These are phyloP conservation scores for Aspergillus sp. DNA, from an alignment of 2,329 filamentous ascomycete genomes.

Conservation along the genomic window DNA sequence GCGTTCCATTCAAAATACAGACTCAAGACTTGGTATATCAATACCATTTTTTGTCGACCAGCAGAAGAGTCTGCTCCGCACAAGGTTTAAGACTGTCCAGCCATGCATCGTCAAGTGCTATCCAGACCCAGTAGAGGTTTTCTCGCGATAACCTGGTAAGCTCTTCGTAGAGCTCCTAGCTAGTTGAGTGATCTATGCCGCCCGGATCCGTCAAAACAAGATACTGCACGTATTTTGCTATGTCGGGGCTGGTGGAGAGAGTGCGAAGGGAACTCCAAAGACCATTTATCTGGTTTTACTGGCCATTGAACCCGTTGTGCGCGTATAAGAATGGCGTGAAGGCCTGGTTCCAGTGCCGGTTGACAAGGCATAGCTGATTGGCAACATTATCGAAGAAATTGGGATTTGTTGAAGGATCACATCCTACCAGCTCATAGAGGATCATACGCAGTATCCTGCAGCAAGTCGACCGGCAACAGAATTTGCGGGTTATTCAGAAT, in stretches of 20 bases:
- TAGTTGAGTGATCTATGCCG: no score
- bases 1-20: no score
- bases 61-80: no score
- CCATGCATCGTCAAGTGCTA: no score
- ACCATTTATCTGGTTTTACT: accelerated
- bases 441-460: background rate
- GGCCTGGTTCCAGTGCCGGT: background rate
- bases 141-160: no score
- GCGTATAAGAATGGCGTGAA: background rate
- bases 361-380: background rate
- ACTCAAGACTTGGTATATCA: no score
- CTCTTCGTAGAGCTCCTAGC: no score
- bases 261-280: background rate
- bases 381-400: background rate
- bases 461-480: background rate
- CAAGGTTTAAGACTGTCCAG: no score
- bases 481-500: no score
- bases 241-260: background rate
- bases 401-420: background rate
- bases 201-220: background rate
- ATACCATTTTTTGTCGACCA: no score
- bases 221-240: background rate
- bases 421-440: background rate
- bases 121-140: no score
- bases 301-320: background rate